These are phyloP conservation scores for Yamadazyma friedrichii DNA, from an alignment of 1,139 yeast genomes.

Conservation along the genomic window DNA sequence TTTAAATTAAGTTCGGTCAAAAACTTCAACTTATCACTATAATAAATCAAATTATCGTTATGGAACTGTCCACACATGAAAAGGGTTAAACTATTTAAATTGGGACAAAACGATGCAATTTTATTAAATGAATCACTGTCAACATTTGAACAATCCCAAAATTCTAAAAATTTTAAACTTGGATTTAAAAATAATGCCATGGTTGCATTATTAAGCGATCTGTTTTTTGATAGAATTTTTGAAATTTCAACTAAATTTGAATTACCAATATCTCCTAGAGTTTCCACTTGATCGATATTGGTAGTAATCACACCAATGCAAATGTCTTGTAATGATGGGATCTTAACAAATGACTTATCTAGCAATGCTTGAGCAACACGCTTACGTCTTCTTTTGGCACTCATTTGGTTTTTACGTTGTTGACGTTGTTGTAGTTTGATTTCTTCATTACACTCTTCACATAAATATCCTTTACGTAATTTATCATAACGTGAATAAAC, in stretches of 20 bases:
- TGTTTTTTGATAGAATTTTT: constrained; percentile 72
- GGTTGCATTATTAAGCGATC: constrained; percentile 73
- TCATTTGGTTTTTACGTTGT: constrained; percentile 50
- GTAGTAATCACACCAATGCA: constrained; percentile 71
- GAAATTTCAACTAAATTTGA: constrained; percentile 64
- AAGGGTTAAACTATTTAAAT: constrained; percentile 61
- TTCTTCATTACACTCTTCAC: constrained; percentile 60
- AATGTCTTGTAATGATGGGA: constrained; percentile 77
- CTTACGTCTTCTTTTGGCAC: constrained; percentile 72
- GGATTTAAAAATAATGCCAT: constrained; percentile 70
- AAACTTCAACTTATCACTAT: constrained; percentile 54
- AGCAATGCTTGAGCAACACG: constrained; percentile 80
- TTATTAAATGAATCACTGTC: constrained; percentile 62
- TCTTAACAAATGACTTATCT: constrained; percentile 59
- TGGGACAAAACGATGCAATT: constrained; percentile 80
- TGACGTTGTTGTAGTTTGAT: constrained; percentile 43
- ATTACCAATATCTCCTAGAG: constrained; percentile 75
- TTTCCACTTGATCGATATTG: constrained; percentile 75
- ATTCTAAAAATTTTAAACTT: constrained; percentile 53
- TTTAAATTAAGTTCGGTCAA: constrained; percentile 60
- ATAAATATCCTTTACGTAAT: constrained; percentile 57
- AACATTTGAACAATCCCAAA: constrained; percentile 92
- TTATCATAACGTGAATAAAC: constrained; percentile 60
- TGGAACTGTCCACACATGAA: constrained; percentile 94
- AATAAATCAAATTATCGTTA: constrained; percentile 69